These are phyloP conservation scores for Takakia lepidozioides DNA, from an alignment of 225 moss, liverwort and hornwort species.

Conservation along the genomic window DNA sequence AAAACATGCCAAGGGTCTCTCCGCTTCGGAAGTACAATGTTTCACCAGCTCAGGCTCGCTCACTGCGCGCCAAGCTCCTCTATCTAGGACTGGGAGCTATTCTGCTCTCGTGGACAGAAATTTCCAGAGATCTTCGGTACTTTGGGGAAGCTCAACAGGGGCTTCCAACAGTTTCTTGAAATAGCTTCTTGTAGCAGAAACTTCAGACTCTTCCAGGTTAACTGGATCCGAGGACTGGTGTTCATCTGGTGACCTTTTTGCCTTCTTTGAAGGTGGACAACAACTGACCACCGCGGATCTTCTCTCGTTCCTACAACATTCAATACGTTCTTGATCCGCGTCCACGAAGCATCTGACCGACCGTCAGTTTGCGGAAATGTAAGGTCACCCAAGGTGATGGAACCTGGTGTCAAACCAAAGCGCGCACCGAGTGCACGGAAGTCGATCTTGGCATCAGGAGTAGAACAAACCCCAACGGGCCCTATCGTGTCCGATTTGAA, in stretches of 20 bases:
- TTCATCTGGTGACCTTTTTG: conserved; percentile 2
- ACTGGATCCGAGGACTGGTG: not conserved
- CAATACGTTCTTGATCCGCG: conserved; percentile 5
- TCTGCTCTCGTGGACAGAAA: not conserved
- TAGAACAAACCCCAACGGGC: not conserved
- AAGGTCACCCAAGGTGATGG: no score
- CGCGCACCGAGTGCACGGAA: not conserved
- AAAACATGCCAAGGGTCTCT: not conserved
- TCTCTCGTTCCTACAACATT: conserved; percentile 2
- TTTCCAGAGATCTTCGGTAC: not conserved
- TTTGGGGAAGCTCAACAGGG: conserved; percentile 5
- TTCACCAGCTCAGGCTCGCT: conserved; percentile 1
- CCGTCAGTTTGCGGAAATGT: no score
- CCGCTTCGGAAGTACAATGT: not conserved
- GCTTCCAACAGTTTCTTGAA: conserved; percentile 4
- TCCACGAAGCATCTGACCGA: conserved; percentile 3
- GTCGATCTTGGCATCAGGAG: not conserved
- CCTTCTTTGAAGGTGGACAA: conserved; percentile 4
- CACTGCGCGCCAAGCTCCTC: not conserved
- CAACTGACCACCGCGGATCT: conserved; percentile 1
- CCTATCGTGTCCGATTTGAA: conserved; percentile 1
- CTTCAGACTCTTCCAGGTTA: not conserved
- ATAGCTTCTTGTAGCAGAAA: not conserved
- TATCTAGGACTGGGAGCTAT: not conserved
- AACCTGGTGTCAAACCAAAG: not conserved